Conservation (phyloP, 257 asterid species). For the Solanum pinnatisectum region DNA sequence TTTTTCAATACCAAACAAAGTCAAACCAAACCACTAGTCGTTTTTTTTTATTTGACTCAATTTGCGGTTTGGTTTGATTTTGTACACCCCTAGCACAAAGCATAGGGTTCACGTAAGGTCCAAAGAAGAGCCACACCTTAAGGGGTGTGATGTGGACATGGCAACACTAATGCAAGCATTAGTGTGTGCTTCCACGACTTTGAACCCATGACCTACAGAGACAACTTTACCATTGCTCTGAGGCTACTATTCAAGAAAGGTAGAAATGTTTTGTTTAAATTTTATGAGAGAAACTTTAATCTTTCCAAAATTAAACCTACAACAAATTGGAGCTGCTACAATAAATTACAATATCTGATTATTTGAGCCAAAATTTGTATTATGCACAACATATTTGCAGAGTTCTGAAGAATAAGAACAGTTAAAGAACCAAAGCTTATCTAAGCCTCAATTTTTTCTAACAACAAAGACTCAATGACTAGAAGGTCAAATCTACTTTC, state of each 20-base stretch:
- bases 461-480: conserved; percentile 21
- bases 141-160: not conserved
- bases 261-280: not conserved
- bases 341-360: not conserved
- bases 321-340: not conserved
- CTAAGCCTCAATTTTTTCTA: conserved; percentile 16
- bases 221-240: not conserved
- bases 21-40: no score
- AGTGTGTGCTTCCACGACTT: not conserved
- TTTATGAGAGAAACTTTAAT: not conserved
- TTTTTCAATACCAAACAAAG: no score
- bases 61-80: no score
- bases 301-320: not conserved
- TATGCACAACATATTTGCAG: conserved; percentile 8
- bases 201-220: not conserved
- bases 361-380: conserved; percentile 1
- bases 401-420: not conserved
- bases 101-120: not conserved
- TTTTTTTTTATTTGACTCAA: no score
- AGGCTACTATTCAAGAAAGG: not conserved
- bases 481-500: conserved; percentile 1
- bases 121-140: not conserved
- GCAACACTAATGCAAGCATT: not conserved
- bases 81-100: not conserved
- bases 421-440: conserved; percentile 2